These are phyloP conservation scores for Coniella lustricola DNA, from an alignment of 2,329 filamentous ascomycete species.

Conservation along the genomic window DNA sequence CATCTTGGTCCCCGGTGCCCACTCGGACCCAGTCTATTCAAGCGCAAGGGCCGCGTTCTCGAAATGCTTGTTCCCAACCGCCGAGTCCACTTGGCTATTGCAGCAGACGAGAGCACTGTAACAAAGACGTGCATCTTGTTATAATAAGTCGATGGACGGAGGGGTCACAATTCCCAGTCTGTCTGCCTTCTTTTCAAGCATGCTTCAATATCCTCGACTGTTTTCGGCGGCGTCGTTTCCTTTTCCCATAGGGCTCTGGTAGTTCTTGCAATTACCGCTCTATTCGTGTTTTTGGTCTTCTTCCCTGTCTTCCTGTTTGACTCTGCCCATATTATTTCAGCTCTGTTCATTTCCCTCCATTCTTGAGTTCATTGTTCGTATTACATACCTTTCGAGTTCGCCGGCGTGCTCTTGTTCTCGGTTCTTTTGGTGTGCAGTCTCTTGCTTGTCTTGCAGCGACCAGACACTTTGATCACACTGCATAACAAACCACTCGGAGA, in stretches of 20 bases:
- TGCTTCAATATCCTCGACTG: neutral
- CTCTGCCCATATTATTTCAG: conserved; percentile 5
- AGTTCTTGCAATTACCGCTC: conserved; percentile 32
- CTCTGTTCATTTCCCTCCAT: neutral
- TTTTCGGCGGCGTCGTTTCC: conserved; percentile 14
- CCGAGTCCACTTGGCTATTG: neutral
- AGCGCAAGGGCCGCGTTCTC: neutral
- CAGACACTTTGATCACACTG: conserved; percentile 1
- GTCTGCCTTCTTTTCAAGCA: neutral
- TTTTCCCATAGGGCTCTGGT: conserved; percentile 37
- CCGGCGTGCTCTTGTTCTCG: conserved; percentile 14
- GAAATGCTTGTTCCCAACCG: neutral
- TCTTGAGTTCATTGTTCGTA: neutral
- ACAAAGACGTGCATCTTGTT: too few relatives aligned
- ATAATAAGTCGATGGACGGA: neutral
- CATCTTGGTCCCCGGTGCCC: conserved; percentile 5
- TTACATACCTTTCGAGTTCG: conserved; percentile 1
- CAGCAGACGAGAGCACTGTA: too few relatives aligned
- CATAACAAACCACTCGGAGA: conserved; percentile 4
- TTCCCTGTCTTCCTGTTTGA: conserved; percentile 17
- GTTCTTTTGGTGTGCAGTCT: conserved; percentile 1
- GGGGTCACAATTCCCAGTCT: neutral
- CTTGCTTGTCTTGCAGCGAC: neutral
- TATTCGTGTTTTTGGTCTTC: conserved; percentile 8
- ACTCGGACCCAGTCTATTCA: conserved; percentile 3